Evolutionary conservation across 75 land plant species (phyloP), one percentile per base, ranked within the genome.

Genomic region (Picea glauca): DNA sequence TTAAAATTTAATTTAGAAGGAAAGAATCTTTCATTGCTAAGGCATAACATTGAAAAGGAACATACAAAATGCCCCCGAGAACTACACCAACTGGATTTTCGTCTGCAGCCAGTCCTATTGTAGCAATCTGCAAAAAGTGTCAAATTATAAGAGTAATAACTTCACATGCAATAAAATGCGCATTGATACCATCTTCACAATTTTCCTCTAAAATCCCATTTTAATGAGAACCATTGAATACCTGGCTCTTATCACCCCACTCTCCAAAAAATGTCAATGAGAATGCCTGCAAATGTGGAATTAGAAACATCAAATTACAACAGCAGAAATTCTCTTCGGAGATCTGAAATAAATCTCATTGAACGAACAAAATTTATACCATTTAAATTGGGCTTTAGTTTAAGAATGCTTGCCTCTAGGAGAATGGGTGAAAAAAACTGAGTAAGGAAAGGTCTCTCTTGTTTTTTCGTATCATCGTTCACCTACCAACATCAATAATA

Each of bases 211-310:
- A n/a, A 70, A 66, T 20, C 58, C 73, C 58, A 62, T 1, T 78
- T 23, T 40, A 57, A 4, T 57, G 20, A 61, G 13, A 70, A 21
- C 50, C 74, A 40, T 43, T 72, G 50, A 61, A 60, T 89, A 96
- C 99, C 95, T 96, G 99, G 80, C 99, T 96, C 79, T 93, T 93
- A 79, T 96, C 99, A 79, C 99, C 99, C 95, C 95, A 96, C 80
- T 96, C 99, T 40, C 99, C 99, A 78, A 96, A 89, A 73, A 96
- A 96, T 2, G 94, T 96, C 57, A 96, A 82, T 13, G 99, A 92
- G 76, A 96, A 96, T 59, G 99, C 93, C 99, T 96, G 84, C 75
- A 83, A 56, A 38, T 67, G 74, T 40, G 74, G 12, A 18, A 70
- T 20, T 1, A 70, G 50, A 66, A 66, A 66, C 20, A 17, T 17